A percentile compares a stretch with the other conserved stretches of the same genome.
Conservation (phyloP, 306 rosid genomes). For the Quercus bicolor region DNA sequence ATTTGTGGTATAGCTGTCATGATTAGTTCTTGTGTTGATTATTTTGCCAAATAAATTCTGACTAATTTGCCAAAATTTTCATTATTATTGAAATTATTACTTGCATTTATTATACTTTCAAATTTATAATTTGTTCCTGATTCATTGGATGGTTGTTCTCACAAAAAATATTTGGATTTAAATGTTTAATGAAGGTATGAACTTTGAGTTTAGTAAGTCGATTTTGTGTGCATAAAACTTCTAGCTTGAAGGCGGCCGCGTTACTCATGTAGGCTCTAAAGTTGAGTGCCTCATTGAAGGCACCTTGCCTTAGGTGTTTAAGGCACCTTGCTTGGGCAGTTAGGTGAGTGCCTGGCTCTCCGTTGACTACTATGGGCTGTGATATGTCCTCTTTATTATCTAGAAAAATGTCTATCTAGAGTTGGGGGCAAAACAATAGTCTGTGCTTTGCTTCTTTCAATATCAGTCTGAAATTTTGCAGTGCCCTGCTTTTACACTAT, state of each 20-base stretch:
- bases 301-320: no score
- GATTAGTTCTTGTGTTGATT: neutral
- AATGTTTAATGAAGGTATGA: neutral
- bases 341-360: no score
- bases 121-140: neutral
- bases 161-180: neutral
- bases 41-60: neutral
- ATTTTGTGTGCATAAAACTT: neutral
- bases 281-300: no score
- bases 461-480: neutral
- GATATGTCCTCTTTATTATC: neutral
- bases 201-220: neutral
- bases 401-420: neutral
- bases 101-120: neutral
- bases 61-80: neutral
- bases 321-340: no score
- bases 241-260: neutral
- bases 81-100: neutral
- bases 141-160: neutral
- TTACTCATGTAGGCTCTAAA: no score
- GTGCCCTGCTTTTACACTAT: neutral
- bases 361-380: neutral
- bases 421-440: neutral
- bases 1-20: conserved; percentile 62
- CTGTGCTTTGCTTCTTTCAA: neutral